These are phyloP conservation scores for Ganoderma leucocontextum DNA, from an alignment of 1,284 basidiomycete genomes.

Conservation along the genomic window DNA sequence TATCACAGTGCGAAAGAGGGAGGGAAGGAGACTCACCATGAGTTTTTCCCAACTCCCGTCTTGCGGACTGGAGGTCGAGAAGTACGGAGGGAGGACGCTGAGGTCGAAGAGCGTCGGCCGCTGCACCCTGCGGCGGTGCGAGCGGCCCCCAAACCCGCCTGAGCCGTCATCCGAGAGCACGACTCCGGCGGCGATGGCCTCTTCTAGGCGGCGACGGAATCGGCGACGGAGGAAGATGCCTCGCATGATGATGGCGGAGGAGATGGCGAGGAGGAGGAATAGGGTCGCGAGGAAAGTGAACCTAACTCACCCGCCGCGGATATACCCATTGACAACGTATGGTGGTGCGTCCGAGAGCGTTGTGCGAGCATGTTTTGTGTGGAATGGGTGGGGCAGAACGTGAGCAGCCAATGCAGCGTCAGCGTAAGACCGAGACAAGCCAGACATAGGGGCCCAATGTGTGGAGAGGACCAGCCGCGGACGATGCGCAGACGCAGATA, in stretches of 20 bases:
- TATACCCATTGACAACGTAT: too few relatives aligned
- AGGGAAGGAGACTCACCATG: conserved; percentile 48
- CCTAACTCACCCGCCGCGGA: conserved; percentile 44
- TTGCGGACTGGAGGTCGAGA: conserved; percentile 31
- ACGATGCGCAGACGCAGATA: not conserved
- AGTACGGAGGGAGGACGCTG: conserved; percentile 40
- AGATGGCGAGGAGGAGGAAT: conserved; percentile 69
- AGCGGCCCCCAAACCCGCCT: conserved; percentile 24
- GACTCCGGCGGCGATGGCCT: conserved; percentile 57
- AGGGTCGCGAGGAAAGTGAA: conserved; percentile 78
- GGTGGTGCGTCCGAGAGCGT: not conserved
- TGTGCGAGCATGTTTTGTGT: not conserved
- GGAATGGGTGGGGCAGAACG: not conserved
- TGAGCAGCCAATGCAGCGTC: not conserved
- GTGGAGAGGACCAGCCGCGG: not conserved
- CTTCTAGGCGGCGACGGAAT: conserved; percentile 58
- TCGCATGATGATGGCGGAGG: conserved; percentile 67
- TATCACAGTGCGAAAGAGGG: not conserved
- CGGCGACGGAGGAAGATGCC: conserved; percentile 69
- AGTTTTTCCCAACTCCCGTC: conserved; percentile 56
- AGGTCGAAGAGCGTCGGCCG: conserved; percentile 64
- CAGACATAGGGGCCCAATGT: not conserved
- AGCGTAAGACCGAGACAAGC: conserved; percentile 1
- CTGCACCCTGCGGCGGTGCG: conserved; percentile 46
- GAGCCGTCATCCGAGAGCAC: conserved; percentile 50